Evolutionary conservation across 148 eudicot genomes (phyloP).

Genomic region (Camellia sinensis): DNA sequence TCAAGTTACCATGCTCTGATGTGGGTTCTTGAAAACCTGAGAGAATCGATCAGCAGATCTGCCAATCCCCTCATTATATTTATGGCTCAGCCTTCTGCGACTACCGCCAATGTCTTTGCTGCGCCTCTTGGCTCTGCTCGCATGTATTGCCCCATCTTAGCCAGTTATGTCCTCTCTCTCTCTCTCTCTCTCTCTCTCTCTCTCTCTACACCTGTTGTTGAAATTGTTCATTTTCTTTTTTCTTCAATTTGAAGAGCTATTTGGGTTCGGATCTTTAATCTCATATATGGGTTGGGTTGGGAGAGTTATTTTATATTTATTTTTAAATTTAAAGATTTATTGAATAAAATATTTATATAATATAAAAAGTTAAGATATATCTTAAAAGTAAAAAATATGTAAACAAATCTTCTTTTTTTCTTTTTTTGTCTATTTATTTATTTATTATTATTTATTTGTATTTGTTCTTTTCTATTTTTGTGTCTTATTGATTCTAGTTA

Average conservation of each 20-base stretch:
- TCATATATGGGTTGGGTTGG: not conserved
- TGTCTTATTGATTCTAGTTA: too few species aligned
- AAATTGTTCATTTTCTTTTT: not conserved
- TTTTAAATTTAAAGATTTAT: too few species aligned
- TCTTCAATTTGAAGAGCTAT: not conserved
- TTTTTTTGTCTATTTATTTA: too few species aligned
- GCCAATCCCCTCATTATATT: slow-evolving; percentile 26
- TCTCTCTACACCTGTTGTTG: too few species aligned
- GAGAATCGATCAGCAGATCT: slow-evolving; percentile 15
- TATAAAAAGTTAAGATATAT: too few species aligned
- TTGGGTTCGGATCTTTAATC: not conserved
- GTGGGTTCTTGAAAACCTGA: slow-evolving; percentile 38
- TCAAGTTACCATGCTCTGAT: slow-evolving; percentile 31
- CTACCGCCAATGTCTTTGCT: slow-evolving; percentile 20
- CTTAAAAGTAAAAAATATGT: too few species aligned
- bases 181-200: not conserved
- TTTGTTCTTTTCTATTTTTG: too few species aligned
- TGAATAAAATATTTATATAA: too few species aligned
- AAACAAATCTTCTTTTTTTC: too few species aligned
- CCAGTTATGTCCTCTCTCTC: slow-evolving; percentile 18
- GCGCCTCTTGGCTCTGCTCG: slow-evolving; percentile 37
- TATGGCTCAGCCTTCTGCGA: slow-evolving; percentile 24
- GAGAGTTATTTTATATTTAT: not conserved
- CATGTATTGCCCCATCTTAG: slow-evolving; percentile 20
- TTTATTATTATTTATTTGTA: too few species aligned